Base-by-base conservation (phyloP, 352 stramenopile species). In the Blastocystis sp. region DNA sequence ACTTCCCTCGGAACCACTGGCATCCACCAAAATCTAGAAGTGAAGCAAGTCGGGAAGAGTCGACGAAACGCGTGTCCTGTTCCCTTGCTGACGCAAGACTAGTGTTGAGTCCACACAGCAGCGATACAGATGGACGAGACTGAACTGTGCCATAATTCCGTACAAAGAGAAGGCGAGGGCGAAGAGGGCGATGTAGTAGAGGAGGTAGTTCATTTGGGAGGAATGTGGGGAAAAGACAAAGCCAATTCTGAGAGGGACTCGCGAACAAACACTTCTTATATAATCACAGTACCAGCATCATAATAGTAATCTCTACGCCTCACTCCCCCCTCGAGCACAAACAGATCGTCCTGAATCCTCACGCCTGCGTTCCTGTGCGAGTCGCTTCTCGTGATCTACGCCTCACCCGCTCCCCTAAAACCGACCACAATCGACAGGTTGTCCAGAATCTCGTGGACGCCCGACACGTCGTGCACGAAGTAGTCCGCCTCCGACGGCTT, bases 381-480 rank as follows among this genome's bases (percentile, higher is more conserved):
- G 12, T 85, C 74, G 35, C 50, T 85, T 45, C 74, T 10, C 12
- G 51, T n/a, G 45, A 85, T 85, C 74, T 85, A 50, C 60, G n/a
- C 6, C 2, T 67, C 35, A 85, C 2, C 12, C 21, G 26, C 1
- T 3, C 26, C 4, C 29, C 9, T n/a, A 1, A 39, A 0, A 1
- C 51, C 51, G 13, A 85, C 74, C 2, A 41, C 66, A 50, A 45
- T 85, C 31, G 65, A 16, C 31, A 85, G 31, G 26, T 66, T 67
- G n/a, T 69, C 55, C 37, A 85, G 55, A 51, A 41, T 92, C 82
- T 98, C 96, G 91, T 96, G 95, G 21, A 98, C 96, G 92, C 98
- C 94, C 19, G 97, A 94, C 24, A 98, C 95, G 91, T 99, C 96
- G 90, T 98, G 97, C 41, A 99, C 93, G 90, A 98, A 99, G 89